Evolutionary conservation across 2,329 filamentous ascomycete genomes (phyloP).

Genomic region (Trichoderma sp.): DNA sequence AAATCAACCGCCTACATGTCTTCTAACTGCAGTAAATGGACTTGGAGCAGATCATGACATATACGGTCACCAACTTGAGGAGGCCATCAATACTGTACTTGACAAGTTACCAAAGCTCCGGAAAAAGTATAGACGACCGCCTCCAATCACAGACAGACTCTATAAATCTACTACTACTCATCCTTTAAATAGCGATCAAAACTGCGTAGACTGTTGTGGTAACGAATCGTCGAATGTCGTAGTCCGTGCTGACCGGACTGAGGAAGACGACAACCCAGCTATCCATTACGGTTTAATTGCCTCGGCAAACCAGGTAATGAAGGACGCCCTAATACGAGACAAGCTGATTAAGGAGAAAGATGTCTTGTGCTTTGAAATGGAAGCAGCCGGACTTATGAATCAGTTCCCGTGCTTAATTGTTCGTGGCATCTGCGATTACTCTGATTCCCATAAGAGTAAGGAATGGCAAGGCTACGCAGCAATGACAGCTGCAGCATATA

Average conservation of each 20-base stretch:
- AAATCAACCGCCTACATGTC: conserved; percentile 31
- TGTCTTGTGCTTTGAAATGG: conserved; percentile 29
- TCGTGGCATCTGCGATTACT: conserved; percentile 13
- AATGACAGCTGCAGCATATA: conserved; percentile 39
- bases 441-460: conserved; percentile 1
- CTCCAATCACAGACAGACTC: conserved; percentile 19
- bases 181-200: conserved; percentile 10
- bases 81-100: conserved; percentile 12
- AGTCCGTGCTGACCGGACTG: conserved; percentile 3
- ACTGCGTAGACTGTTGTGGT: background rate
- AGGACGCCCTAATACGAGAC: conserved; percentile 34
- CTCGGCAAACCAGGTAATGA: conserved; percentile 33
- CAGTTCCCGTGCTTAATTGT: conserved; percentile 5
- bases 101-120: conserved; percentile 26
- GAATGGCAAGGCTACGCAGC: conserved; percentile 37
- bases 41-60: conserved; percentile 26
- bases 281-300: conserved; percentile 26
- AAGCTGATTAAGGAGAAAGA: conserved; percentile 30
- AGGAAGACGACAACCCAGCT: conserved; percentile 23
- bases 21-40: conserved; percentile 28
- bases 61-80: conserved; percentile 31
- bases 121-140: conserved; percentile 28
- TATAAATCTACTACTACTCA: conserved; percentile 27
- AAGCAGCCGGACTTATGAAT: conserved; percentile 12
- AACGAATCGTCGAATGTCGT: conserved; percentile 11